phyloP scores from a whole-genome alignment of 371 early-diverging fungal species.

The Apophysomyces trapeziformis region DNA sequence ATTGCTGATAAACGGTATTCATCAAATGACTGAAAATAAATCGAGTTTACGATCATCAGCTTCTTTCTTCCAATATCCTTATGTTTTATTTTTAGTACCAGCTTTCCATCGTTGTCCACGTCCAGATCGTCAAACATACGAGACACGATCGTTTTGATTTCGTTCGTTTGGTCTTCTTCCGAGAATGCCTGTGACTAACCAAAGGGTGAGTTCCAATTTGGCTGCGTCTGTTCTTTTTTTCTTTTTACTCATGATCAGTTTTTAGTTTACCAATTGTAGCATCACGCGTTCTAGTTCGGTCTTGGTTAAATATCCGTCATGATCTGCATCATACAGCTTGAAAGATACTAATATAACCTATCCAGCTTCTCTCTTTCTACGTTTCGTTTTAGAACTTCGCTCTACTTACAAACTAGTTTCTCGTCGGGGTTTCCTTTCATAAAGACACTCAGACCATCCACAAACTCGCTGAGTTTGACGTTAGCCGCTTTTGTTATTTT shows the following conservation, averaged over 20 bases:
- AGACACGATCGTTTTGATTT: constrained; percentile 67
- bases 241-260: background rate
- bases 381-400: background rate
- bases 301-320: constrained; percentile 77
- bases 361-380: constrained; percentile 2
- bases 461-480: constrained; percentile 60
- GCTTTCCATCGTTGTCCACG: constrained; percentile 79
- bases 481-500: background rate
- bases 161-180: constrained; percentile 72
- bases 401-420: constrained; percentile 71
- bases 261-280: constrained; percentile 67
- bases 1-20: constrained; percentile 84
- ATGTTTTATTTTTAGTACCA: constrained; percentile 47
- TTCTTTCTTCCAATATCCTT: background rate
- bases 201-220: background rate
- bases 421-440: constrained; percentile 84
- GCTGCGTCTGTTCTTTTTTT: background rate
- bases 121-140: constrained; percentile 84
- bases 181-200: constrained; percentile 64
- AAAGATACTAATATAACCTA: constrained; percentile 69
- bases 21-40: constrained; percentile 60
- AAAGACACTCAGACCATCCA: constrained; percentile 77
- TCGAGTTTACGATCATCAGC: background rate
- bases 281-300: constrained; percentile 76
- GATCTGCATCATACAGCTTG: constrained; percentile 81